Conservation (phyloP, 768 basidiomycete genomes). For the Porpolomopsis calyptriformis region DNA sequence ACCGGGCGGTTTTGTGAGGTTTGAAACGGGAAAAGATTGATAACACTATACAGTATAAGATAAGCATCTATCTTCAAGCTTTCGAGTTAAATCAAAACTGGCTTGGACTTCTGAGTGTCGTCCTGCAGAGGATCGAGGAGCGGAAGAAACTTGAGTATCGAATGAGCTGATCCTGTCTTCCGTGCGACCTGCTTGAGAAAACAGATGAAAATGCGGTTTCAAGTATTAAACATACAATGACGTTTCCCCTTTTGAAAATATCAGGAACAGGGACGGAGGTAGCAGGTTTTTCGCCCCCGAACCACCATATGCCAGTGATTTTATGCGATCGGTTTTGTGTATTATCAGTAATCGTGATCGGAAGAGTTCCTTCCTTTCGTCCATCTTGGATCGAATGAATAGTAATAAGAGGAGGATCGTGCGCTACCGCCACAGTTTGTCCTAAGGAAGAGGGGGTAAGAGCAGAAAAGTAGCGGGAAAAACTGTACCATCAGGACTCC, state of each 20-base stretch:
- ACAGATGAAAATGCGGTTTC: constrained; percentile 3
- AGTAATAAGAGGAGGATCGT: constrained; percentile 56
- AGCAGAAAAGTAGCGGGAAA: constrained; percentile 6
- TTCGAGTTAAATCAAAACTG: constrained; percentile 23
- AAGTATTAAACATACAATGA: constrained; percentile 39
- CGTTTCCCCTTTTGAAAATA: constrained; percentile 57
- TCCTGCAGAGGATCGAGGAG: constrained; percentile 62
- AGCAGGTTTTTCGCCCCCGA: constrained; percentile 35
- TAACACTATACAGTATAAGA: constrained; percentile 39
- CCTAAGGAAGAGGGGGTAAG: constrained; percentile 26
- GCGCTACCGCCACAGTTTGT: constrained; percentile 61
- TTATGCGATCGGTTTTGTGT: constrained; percentile 13
- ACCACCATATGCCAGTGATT: constrained; percentile 66
- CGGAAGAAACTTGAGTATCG: constrained; percentile 57
- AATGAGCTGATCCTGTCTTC: constrained; percentile 71
- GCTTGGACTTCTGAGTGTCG: constrained; percentile 59
- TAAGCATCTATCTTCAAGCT: constrained; percentile 6
- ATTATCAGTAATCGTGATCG: constrained; percentile 20
- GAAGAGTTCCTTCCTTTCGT: constrained; percentile 37
- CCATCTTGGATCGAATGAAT: constrained; percentile 78
- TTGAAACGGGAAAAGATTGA: constrained; percentile 75
- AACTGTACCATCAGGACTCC: constrained; percentile 71
- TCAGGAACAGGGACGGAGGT: constrained; percentile 48
- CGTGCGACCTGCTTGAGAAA: constrained; percentile 11
- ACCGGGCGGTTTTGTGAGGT: constrained; percentile 44